Percentiles rank a stretch among this genome's conserved stretches.
Evolutionary conservation across 495 filamentous ascomycete genomes (phyloP).

Genomic region (Aspergillus nanangensis): DNA sequence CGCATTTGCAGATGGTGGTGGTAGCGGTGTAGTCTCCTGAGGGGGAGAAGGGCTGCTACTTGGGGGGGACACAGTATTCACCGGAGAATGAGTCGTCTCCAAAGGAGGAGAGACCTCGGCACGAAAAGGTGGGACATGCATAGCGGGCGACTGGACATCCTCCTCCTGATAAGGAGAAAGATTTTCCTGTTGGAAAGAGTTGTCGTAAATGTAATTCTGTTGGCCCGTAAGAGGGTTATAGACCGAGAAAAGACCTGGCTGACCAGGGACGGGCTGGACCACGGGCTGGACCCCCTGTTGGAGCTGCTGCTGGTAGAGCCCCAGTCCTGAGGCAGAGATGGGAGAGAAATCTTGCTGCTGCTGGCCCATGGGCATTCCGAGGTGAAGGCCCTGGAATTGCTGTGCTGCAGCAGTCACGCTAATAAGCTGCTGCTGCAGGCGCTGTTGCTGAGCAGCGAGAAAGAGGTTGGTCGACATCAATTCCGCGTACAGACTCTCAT

Average conservation of each 20-base stretch:
- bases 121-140: conserved; percentile 57
- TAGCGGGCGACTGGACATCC: conserved; percentile 34
- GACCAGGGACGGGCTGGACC: conserved; percentile 60
- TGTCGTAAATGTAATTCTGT: conserved; percentile 67
- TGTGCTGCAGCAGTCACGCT: conserved; percentile 56
- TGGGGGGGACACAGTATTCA: conserved; percentile 57
- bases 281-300: conserved; percentile 71
- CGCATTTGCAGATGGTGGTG: conserved; percentile 74
- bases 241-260: conserved; percentile 71
- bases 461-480: conserved; percentile 81
- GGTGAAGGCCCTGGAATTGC: conserved; percentile 72
- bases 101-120: conserved; percentile 80
- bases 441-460: conserved; percentile 83
- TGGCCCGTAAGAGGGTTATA: conserved; percentile 82
- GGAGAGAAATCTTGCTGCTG: conserved; percentile 34
- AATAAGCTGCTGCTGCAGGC: conserved; percentile 62
- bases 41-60: conserved; percentile 60
- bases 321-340: conserved; percentile 40
- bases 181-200: conserved; percentile 34
- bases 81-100: conserved; percentile 47
- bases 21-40: conserved; percentile 63
- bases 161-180: conserved; percentile 30
- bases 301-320: conserved; percentile 64
- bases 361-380: conserved; percentile 39
- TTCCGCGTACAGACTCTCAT: conserved; percentile 78